These are phyloP conservation scores for Chenopodium formosanum DNA, from an alignment of 148 eudicot genomes.

Conservation along the genomic window DNA sequence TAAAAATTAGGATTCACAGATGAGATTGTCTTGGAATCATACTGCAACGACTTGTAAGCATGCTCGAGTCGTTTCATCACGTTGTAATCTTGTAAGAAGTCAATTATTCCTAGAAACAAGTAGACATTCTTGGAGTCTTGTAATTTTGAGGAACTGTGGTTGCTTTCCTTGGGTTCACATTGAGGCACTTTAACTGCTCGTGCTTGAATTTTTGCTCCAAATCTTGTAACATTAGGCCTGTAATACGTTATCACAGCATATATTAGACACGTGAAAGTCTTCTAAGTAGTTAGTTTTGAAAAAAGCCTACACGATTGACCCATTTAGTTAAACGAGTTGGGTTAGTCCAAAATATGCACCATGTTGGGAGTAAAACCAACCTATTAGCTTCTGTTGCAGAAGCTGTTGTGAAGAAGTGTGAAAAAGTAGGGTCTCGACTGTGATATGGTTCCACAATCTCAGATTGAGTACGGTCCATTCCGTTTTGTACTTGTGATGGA, in stretches of 20 bases:
- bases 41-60: conserved; percentile 40
- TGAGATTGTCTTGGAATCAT: conserved; percentile 32
- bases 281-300: too few relatives aligned
- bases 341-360: too few relatives aligned
- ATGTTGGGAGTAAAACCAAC: conserved; percentile 20
- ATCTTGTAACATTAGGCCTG: conserved; percentile 24
- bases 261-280: too few relatives aligned
- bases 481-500: conserved; percentile 5
- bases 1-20: conserved; percentile 40
- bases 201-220: conserved; percentile 38
- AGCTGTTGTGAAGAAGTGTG: conserved; percentile 26
- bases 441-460: conserved; percentile 19
- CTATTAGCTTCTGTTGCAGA: conserved; percentile 17
- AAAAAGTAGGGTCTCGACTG: conserved; percentile 42
- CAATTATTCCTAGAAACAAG: conserved; percentile 40
- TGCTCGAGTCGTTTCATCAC: conserved; percentile 41
- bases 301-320: too few relatives aligned
- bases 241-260: background rate
- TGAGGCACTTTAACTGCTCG: conserved; percentile 22
- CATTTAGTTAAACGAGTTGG: too few relatives aligned
- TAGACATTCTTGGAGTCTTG: conserved; percentile 13
- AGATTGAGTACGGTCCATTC: conserved; percentile 18
- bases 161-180: conserved; percentile 3
- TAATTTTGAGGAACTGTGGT: conserved; percentile 4
- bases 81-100: conserved; percentile 42